phyloP scores from a whole-genome alignment of 495 filamentous ascomycete species.

The Wilcoxina mikolae region DNA sequence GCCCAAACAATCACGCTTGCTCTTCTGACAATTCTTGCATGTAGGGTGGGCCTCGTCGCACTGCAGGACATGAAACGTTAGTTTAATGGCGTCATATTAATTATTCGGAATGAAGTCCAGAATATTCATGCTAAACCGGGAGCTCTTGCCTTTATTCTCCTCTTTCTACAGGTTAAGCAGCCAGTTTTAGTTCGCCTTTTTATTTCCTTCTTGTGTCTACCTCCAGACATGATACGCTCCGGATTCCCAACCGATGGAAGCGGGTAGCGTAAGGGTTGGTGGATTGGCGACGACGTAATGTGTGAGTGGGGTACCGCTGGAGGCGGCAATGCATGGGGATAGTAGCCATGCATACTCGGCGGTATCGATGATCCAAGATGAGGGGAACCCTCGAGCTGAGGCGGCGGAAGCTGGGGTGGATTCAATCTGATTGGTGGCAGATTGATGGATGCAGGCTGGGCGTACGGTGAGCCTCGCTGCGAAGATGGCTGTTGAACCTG shows the following conservation, averaged over 20 bases:
- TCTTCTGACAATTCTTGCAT: constrained; percentile 96
- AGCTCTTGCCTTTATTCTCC: constrained; percentile 79
- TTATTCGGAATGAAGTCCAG: constrained; percentile 11
- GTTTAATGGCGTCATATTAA: constrained; percentile 12
- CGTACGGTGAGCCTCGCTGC: constrained; percentile 34
- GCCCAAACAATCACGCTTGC: constrained; percentile 89
- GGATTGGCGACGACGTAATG: constrained; percentile 30
- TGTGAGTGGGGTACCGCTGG: constrained; percentile 19
- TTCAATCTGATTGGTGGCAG: constrained; percentile 37
- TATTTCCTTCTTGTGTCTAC: constrained; percentile 94
- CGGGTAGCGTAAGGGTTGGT: constrained; percentile 43
- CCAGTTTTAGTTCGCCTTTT: constrained; percentile 97
- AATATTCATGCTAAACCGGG: constrained; percentile 26
- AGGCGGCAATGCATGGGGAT: constrained; percentile 13
- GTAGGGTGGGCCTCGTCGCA: constrained; percentile 92
- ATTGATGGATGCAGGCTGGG: constrained; percentile 34
- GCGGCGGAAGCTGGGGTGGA: constrained; percentile 28
- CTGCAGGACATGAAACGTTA: constrained; percentile 34
- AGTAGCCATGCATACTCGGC: constrained; percentile 29
- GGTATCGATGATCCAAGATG: constrained; percentile 31
- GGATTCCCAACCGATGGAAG: constrained; percentile 46
- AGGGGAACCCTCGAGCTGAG: constrained; percentile 27
- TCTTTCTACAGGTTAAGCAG: constrained; percentile 90
- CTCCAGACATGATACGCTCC: constrained; percentile 50
- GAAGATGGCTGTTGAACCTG: constrained; percentile 31